Base-by-base conservation (phyloP, 495 filamentous ascomycete species). In the Penicillium tannophilum region DNA sequence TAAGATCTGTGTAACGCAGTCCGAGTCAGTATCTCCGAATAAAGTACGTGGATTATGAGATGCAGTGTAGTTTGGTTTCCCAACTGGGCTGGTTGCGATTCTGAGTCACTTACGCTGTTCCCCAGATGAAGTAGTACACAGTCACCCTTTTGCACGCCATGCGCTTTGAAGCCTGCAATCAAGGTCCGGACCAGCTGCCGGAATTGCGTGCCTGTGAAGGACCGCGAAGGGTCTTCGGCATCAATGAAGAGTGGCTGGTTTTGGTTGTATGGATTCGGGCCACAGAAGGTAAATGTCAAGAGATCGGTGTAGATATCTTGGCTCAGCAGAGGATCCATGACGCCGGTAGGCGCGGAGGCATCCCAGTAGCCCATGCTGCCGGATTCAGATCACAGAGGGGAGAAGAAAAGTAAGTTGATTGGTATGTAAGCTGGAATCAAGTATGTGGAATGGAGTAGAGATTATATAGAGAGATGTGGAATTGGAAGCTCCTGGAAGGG, bases 81-180 rank as follows among this genome's bases (percentile, higher is more conserved):
- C 19, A 47, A 12, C 7, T 47, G 44, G 24, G 20, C 39, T 41
- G 16, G 6, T 17, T 41, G 39, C 9, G 24, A 30, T 12, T 28
- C 24, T 5, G 26, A 30, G 24, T 14, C 1, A 67, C 75, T 72
- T 63, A 85, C 82, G 65, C 80, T 82, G 56, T 88, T 89, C 56
- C 85, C 85, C 36, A 86, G 70, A 61, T 86, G 82, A 44, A 88
- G 63, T 62, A 86, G 74, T 14, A 88, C 82, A 65, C 78, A 84
- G 63, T 88, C 83, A 3, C 84, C 86, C 11, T 67, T 70, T 58
- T 81, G 68, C 52, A 87, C 60, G 49, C 82, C 78, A 36, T 80
- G 76, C 20, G 77, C 78, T 44, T 77, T 79, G 33, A 88, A 71
- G 2, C 86, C 85, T 3, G 82, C 82, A 42, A 80, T 76, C 48